These are phyloP conservation scores for Mortierella polycephala DNA, from an alignment of 371 early-diverging fungal species.

Conservation along the genomic window DNA sequence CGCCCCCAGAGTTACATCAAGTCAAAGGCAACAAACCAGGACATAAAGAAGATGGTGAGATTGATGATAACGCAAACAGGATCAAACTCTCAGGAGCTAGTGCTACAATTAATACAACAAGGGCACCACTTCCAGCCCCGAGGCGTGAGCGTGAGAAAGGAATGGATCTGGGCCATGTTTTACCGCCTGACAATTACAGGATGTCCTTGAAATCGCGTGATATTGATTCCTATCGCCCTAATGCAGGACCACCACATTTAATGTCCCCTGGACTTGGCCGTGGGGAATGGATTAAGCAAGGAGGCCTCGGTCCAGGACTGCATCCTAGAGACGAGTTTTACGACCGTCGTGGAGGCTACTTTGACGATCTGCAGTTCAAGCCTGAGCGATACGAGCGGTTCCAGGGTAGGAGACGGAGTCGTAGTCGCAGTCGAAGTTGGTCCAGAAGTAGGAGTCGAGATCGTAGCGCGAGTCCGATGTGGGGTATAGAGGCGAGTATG, in stretches of 20 bases:
- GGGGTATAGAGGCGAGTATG: constrained; percentile 39
- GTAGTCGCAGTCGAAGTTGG: constrained; percentile 57
- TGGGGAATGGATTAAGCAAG: constrained; percentile 40
- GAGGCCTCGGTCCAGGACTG: constrained; percentile 11
- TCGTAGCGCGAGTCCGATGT: constrained; percentile 58
- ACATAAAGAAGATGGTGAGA: constrained; percentile 39
- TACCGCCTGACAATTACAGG: constrained; percentile 26
- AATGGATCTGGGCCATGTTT: constrained; percentile 12
- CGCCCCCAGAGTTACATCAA: constrained; percentile 40
- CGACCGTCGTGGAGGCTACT: constrained; percentile 46
- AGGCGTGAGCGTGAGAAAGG: constrained; percentile 46
- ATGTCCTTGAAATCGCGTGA: constrained; percentile 27
- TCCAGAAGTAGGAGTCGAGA: constrained; percentile 58
- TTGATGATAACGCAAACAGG: constrained; percentile 14
- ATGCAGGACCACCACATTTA: constrained; percentile 25
- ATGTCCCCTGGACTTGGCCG: constrained; percentile 33
- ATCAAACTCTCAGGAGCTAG: constrained; percentile 2
- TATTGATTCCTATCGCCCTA: constrained; percentile 34
- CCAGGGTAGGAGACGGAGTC: constrained; percentile 36
- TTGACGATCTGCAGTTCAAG: constrained; percentile 46
- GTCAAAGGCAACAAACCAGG: constrained; percentile 32
- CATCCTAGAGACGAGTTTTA: constrained; percentile 41
- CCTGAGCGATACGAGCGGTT: constrained; percentile 42
- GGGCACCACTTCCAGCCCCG: constrained; percentile 18
- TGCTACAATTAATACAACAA: background rate